Evolutionary conservation across 129 eudicot genomes (phyloP), one percentile per base, ranked within the genome.

Genomic region (Apium graveolens): DNA sequence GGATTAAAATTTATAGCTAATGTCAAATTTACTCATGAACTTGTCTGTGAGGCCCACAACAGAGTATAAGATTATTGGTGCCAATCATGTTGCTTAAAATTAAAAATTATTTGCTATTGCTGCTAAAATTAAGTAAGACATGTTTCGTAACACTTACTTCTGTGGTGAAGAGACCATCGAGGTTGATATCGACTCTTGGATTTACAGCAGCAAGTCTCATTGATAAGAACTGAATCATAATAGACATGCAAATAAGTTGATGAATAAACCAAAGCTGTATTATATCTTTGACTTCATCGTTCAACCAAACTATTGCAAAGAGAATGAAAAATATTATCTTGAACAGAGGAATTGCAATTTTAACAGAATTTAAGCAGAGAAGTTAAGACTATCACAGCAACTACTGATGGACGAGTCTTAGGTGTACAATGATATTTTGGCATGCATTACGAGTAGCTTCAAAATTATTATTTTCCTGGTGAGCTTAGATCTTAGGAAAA

Each of bases 171-270:
- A 95, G 82, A 82, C 85, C 82, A 80, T 95, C 98, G 24, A 92
- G 82, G 88, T 96, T 89, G 86, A 96, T 84, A 81, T 92, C 97
- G 31, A 92, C 84, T 84, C 94, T 81, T 37, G 99, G 97, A 87
- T 86, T 86, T 76, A 92, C 97, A 51, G 99, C 96, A 80, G 99
- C 99, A 73, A 96, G 96, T 80, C 97, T 92, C 99, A 96, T 96
- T 71, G 99, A 96, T 70, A 96, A 81, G 73, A 88, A 84, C 99
- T 96, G 91, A 38, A 78, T 49, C 65, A n/a, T 63, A 77, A 83
- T 60, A 68, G 31, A 77, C 24, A 76, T 68, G 27, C 72, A 31
- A 79, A 71, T 51, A 63, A 80, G 74, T 39, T 78, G 39, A 49
- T 70, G 34, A 62, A 75, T 49, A 74, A 35, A 27, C 37, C 66